Base-by-base conservation (phyloP, 495 filamentous ascomycete genomes). In the Podospora comata region DNA sequence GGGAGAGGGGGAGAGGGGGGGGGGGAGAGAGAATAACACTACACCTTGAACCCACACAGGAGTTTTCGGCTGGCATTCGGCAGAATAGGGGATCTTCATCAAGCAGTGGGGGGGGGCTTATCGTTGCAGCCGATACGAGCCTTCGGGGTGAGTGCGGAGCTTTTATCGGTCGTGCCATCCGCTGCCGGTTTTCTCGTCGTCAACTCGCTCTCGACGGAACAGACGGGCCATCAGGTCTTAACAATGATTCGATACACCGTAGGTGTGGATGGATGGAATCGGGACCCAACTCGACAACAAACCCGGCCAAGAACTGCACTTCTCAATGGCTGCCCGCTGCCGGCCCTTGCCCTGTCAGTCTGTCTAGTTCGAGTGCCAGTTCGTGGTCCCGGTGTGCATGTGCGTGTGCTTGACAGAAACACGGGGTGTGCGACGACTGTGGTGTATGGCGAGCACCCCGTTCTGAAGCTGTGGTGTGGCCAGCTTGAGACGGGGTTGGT, bases 1-100 rank as follows among this genome's bases (percentile, higher is more conserved):
- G 30, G 39, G 30, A 69, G 32, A 57, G 20, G 20, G 23, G 23
- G 23, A 23, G 20, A 23, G 20, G 23, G 1, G 23, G 23, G 23
- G 23, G 23, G 23, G 23, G 23, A 1, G 23, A 23, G 23, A 1
- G 23, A 23, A 60, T 48, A 48, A 48, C 39, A 48, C 39, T 48
- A 48, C 39, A 48, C 39, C 39, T 48, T 11, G 18, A 48, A 39
- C 65, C 65, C 65, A 39, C 65, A 39, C 65, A 62, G 65, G 34
- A 62, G 48, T 67, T 58, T 58, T 62, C 19, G 59, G 15, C 26
- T 32, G 15, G 55, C 5, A 19, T 58, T 58, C 55, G 55, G 55
- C 55, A 58, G 55, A 58, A 58, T 20, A 58, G 55, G 23, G 23
- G 55, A 23, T 58, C 55, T 58, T 58, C 54, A 56, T 56, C 39